A percentile compares a stretch with the other conserved stretches of the same genome.
Evolutionary conservation across 202 grass and related monocot species (phyloP).

Genomic region (Cymbopogon flexuosus): DNA sequence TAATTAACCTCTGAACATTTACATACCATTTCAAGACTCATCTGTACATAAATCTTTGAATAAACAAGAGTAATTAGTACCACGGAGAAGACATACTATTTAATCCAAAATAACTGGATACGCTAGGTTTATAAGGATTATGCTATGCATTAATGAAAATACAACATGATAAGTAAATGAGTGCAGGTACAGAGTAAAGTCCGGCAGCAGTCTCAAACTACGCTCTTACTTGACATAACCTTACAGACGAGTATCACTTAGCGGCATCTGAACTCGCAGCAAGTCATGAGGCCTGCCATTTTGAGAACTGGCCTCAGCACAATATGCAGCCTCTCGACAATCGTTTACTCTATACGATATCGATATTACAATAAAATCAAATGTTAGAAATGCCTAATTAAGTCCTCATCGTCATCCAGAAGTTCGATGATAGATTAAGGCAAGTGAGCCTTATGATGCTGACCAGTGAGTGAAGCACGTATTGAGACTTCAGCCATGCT

Average conservation of each 20-base stretch:
- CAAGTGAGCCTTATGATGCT: slow-evolving; percentile 7
- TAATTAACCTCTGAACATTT: neutral
- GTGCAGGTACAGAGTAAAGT: slow-evolving; percentile 13
- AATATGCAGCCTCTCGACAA: neutral
- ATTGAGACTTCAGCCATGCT: neutral
- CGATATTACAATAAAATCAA: slow-evolving; percentile 28
- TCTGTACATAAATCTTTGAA: neutral
- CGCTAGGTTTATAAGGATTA: neutral
- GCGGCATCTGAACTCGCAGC: neutral
- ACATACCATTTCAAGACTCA: neutral
- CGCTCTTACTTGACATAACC: slow-evolving; percentile 13
- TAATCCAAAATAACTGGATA: slow-evolving; percentile 11
- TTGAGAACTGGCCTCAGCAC: neutral
- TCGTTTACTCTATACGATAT: slow-evolving; percentile 21
- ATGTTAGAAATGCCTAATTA: slow-evolving; percentile 28
- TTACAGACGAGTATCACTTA: slow-evolving; percentile 7
- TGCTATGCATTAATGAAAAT: slow-evolving; percentile 27
- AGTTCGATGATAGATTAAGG: slow-evolving; percentile 25
- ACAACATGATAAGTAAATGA: slow-evolving; percentile 40
- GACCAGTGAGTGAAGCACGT: neutral
- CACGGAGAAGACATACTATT: slow-evolving; percentile 9
- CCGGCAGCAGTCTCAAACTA: slow-evolving; percentile 16
- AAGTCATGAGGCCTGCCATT: slow-evolving; percentile 22
- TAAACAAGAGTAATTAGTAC: neutral
- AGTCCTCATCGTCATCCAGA: slow-evolving; percentile 24